A percentile compares a stretch with the other conserved stretches of the same genome.
These are phyloP conservation scores for Leccinum angustisporum DNA, from an alignment of 1,284 basidiomycete genomes.

Conservation along the genomic window DNA sequence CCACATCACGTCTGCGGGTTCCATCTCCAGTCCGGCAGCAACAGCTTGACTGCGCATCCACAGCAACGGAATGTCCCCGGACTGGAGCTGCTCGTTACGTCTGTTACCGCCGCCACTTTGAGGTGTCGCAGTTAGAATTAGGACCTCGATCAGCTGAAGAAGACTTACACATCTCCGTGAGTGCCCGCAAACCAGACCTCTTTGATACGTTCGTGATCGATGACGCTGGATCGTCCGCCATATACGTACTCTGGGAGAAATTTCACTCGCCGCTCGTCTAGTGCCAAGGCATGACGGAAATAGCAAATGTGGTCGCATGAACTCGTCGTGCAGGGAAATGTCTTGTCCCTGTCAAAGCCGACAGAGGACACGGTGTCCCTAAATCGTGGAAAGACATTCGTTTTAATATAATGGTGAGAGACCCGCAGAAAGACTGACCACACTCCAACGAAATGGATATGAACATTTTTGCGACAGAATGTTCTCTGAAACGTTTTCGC, in stretches of 20 bases:
- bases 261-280: conserved; percentile 43
- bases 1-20: conserved; percentile 28
- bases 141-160: not conserved
- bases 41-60: conserved; percentile 37
- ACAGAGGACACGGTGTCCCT: conserved; percentile 38
- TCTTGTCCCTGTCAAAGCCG: conserved; percentile 29
- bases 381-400: not conserved
- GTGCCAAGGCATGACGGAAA: conserved; percentile 34
- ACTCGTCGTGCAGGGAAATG: conserved; percentile 31
- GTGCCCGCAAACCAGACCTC: conserved; percentile 39
- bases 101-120: conserved; percentile 34
- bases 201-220: conserved; percentile 25
- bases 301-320: conserved; percentile 32
- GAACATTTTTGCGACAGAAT: conserved; percentile 27
- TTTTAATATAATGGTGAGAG: not conserved
- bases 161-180: conserved; percentile 37
- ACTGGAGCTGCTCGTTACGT: conserved; percentile 28
- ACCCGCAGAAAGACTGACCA: conserved; percentile 29
- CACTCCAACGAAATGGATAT: conserved; percentile 40
- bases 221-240: conserved; percentile 22
- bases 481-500: conserved; percentile 28
- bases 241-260: conserved; percentile 40
- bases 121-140: conserved; percentile 5
- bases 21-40: conserved; percentile 23
- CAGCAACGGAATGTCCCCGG: conserved; percentile 33